These are phyloP conservation scores for Tylopilus sp. DNA, from an alignment of 768 basidiomycete genomes.

Conservation along the genomic window DNA sequence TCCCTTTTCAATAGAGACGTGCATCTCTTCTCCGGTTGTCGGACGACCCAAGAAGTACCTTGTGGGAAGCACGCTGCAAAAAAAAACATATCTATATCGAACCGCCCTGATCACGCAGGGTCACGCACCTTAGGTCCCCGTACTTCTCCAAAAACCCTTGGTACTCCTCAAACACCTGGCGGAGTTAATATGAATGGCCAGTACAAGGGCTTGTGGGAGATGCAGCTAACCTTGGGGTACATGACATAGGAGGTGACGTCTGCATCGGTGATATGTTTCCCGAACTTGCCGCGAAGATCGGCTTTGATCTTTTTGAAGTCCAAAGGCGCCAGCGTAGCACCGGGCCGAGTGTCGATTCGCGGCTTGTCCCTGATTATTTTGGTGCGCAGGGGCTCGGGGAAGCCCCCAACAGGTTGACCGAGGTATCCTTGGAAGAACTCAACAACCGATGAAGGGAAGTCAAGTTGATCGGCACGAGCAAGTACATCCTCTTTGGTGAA, in stretches of 20 bases:
- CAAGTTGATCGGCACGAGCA: conserved; percentile 81
- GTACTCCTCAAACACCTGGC: conserved; percentile 94
- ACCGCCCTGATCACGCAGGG: conserved; percentile 1
- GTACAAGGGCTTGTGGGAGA: conserved; percentile 4
- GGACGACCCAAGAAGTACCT: conserved; percentile 97
- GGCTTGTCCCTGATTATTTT: conserved; percentile 91
- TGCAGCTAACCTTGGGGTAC: conserved; percentile 85
- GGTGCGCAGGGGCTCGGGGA: conserved; percentile 94
- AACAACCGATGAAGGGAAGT: conserved; percentile 96
- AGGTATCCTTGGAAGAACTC: conserved; percentile 99
- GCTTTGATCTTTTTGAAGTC: conserved; percentile 97
- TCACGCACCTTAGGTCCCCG: conserved; percentile 81
- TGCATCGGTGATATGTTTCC: conserved; percentile 88
- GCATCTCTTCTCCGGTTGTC: conserved; percentile 91
- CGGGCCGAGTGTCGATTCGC: conserved; percentile 91
- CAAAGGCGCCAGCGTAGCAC: conserved; percentile 79
- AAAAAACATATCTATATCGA: conserved; percentile 14
- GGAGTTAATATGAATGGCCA: conserved; percentile 13
- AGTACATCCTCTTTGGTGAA: conserved; percentile 85
- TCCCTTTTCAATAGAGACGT: conserved; percentile 92
- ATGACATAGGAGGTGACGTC: conserved; percentile 96
- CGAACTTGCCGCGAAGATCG: conserved; percentile 90
- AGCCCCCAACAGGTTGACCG: conserved; percentile 96
- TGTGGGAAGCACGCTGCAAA: conserved; percentile 84
- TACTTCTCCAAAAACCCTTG: conserved; percentile 93